Percentiles rank a stretch among this genome's conserved stretches.
phyloP scores from a whole-genome alignment of 2,329 filamentous ascomycete species.

The Sphaerostilbella broomeana region DNA sequence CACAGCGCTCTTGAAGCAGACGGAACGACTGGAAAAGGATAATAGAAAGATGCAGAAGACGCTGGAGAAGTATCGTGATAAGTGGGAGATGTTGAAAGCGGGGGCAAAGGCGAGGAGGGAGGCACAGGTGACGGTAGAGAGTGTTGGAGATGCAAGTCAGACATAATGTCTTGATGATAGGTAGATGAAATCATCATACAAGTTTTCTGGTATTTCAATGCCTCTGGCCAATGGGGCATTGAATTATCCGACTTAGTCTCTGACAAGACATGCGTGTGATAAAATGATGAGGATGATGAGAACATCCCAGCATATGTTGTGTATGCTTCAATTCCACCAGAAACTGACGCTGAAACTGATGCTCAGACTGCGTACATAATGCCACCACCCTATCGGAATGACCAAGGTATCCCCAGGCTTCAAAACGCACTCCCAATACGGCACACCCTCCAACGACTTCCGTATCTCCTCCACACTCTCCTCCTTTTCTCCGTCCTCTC shows the following conservation, averaged over 20 bases:
- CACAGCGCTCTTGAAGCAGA: constrained; percentile 48
- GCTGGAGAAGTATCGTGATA: constrained; percentile 51
- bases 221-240: too few species aligned
- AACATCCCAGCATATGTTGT: too few species aligned
- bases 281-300: neutral
- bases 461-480: constrained; percentile 33
- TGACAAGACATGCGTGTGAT: too few species aligned
- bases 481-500: constrained; percentile 13
- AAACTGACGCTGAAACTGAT: constrained; percentile 94
- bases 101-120: constrained; percentile 50
- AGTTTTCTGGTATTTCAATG: too few species aligned
- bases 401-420: constrained; percentile 79
- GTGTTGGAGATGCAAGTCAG: constrained; percentile 27
- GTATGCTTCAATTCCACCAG: constrained; percentile 67
- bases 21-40: constrained; percentile 59
- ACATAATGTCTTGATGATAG: too few species aligned
- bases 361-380: constrained; percentile 82
- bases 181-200: too few species aligned
- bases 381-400: constrained; percentile 95
- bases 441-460: constrained; percentile 48
- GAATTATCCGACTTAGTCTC: neutral
- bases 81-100: constrained; percentile 56
- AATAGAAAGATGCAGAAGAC: constrained; percentile 50
- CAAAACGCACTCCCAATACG: constrained; percentile 71
- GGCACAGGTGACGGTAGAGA: constrained; percentile 32